Conservation (phyloP, 257 asterid genomes). For the Solanum pimpinellifolium region DNA sequence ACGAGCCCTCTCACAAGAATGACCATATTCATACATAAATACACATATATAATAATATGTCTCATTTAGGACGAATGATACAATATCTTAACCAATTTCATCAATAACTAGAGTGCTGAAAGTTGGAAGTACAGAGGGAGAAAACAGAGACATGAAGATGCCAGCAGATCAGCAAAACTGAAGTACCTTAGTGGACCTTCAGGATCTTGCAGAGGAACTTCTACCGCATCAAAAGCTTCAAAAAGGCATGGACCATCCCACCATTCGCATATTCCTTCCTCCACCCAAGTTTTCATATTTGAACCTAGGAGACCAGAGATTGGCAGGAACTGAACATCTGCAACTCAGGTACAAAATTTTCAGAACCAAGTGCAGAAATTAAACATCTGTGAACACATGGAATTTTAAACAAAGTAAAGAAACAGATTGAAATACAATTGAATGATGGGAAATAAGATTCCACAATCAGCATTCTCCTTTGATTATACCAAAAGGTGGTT, state of each 20-base stretch:
- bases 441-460: neutral
- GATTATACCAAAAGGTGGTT: neutral
- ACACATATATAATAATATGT: neutral
- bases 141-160: neutral
- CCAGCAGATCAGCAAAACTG: neutral
- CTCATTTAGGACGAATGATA: neutral
- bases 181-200: constrained; percentile 80
- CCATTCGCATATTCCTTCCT: constrained; percentile 61
- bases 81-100: neutral
- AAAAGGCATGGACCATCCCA: constrained; percentile 85
- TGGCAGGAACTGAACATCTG: constrained; percentile 92
- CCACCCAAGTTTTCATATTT: constrained; percentile 65
- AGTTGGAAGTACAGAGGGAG: neutral
- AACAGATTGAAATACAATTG: neutral
- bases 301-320: constrained; percentile 79
- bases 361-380: neutral
- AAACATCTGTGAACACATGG: neutral
- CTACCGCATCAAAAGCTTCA: constrained; percentile 81
- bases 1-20: neutral
- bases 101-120: neutral
- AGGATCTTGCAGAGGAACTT: constrained; percentile 79
- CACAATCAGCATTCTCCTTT: neutral
- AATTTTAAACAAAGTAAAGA: neutral
- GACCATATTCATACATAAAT: neutral
- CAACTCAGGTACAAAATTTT: neutral